Conservation (phyloP, 768 basidiomycete genomes). For the Coprinopsis sp. region DNA sequence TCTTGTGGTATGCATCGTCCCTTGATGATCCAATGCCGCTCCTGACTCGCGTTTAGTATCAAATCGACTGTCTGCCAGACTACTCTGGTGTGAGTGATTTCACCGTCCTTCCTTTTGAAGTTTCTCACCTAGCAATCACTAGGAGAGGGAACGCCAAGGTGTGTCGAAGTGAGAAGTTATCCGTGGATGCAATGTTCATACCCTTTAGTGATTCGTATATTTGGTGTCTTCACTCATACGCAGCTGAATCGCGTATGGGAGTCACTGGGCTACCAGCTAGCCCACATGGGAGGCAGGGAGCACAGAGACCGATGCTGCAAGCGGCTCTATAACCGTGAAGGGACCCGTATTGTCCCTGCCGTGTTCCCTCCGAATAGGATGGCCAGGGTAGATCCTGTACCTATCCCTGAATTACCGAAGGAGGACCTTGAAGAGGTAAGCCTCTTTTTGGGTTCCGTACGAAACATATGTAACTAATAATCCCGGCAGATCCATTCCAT, state of each 20-base stretch:
- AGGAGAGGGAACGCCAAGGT: constrained; percentile 23
- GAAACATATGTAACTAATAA: neutral
- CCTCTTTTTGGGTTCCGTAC: neutral
- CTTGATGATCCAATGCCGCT: neutral
- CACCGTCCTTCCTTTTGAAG: constrained; percentile 3
- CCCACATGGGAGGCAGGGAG: constrained; percentile 34
- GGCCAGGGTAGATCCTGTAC: constrained; percentile 8
- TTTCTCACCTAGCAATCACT: constrained; percentile 1
- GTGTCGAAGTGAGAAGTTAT: neutral
- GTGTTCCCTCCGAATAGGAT: constrained; percentile 32
- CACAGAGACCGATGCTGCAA: constrained; percentile 26
- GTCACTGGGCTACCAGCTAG: constrained; percentile 26
- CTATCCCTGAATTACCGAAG: constrained; percentile 29
- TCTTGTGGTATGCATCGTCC: constrained; percentile 34
- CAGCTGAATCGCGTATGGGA: constrained; percentile 31
- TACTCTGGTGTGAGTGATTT: constrained; percentile 18
- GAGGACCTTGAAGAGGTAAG: constrained; percentile 45
- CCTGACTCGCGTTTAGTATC: constrained; percentile 30
- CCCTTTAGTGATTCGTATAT: neutral
- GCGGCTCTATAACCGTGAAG: constrained; percentile 27
- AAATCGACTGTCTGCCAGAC: constrained; percentile 38
- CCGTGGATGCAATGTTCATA: neutral
- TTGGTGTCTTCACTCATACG: constrained; percentile 26
- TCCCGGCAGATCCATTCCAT: constrained; percentile 45
- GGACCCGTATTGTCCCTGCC: constrained; percentile 33